Conservation (phyloP, 352 stramenopile genomes). For the Pythium dissimile region DNA sequence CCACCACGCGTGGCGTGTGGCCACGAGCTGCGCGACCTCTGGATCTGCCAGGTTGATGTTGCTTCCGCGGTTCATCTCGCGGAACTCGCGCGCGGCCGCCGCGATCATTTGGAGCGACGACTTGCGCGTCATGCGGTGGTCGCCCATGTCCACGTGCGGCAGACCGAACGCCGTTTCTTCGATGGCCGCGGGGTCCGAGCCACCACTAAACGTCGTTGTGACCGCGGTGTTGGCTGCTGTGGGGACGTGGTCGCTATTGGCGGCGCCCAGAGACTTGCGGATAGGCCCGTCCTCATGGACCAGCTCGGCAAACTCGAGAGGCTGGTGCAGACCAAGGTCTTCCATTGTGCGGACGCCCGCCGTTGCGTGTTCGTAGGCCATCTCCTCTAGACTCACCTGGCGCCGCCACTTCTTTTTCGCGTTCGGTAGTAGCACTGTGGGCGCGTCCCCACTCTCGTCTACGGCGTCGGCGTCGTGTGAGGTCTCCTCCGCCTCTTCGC, state of each 20-base stretch:
- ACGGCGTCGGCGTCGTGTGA: neutral
- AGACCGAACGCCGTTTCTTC: conserved; percentile 16
- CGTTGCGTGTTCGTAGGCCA: conserved; percentile 1
- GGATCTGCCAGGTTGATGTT: neutral
- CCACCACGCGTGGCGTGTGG: conserved; percentile 1
- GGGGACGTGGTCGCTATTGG: neutral
- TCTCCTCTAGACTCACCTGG: conserved; percentile 12
- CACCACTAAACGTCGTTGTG: neutral
- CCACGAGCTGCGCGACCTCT: conserved; percentile 1
- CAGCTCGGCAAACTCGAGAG: conserved; percentile 6
- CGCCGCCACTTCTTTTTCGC: neutral
- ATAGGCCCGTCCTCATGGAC: neutral
- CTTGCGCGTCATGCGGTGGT: neutral
- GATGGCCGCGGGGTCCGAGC: neutral
- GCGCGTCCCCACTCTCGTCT: neutral
- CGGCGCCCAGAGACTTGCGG: neutral
- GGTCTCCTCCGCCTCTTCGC: neutral
- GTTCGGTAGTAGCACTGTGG: neutral
- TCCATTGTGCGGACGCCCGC: neutral
- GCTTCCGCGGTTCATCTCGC: conserved; percentile 9
- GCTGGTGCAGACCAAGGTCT: neutral
- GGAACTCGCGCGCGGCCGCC: conserved; percentile 3
- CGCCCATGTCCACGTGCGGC: neutral
- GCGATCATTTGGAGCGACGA: conserved; percentile 23
- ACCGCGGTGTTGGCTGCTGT: neutral